Conservation (phyloP, 345 rosid species). For the Arabis hirsuta region DNA sequence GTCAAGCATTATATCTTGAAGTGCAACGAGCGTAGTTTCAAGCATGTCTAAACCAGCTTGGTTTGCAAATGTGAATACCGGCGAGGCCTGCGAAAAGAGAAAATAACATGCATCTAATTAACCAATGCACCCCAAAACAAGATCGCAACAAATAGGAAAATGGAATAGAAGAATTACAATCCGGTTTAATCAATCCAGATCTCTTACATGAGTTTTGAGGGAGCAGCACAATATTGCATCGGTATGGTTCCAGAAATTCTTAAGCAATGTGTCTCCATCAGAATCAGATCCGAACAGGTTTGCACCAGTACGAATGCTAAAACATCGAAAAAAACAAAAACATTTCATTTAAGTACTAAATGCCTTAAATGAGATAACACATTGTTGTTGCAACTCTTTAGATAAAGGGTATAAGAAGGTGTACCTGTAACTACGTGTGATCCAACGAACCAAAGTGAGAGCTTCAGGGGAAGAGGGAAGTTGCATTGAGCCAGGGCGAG, state of each 20-base stretch:
- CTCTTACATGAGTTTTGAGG: constrained; percentile 69
- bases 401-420: not conserved
- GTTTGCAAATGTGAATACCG: constrained; percentile 85
- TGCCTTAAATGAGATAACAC: not conserved
- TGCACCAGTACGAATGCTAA: constrained; percentile 68
- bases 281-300: constrained; percentile 60
- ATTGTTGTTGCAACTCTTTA: not conserved
- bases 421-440: constrained; percentile 84
- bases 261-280: constrained; percentile 68
- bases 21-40: constrained; percentile 92
- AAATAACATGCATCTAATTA: no score
- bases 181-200: no score
- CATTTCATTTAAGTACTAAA: not conserved
- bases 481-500: constrained; percentile 54
- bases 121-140: no score
- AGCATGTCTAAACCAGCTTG: constrained; percentile 99
- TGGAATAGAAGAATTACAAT: no score
- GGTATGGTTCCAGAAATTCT: constrained; percentile 85
- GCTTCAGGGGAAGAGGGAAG: constrained; percentile 92
- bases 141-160: no score
- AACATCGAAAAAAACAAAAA: constrained; percentile 15
- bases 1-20: constrained; percentile 94
- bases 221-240: constrained; percentile 96
- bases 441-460: constrained; percentile 83
- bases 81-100: constrained; percentile 59